Percentiles rank a stretch among this genome's conserved stretches.
phyloP scores from a whole-genome alignment of 805 yeast species.

The Priceomyces medius region DNA sequence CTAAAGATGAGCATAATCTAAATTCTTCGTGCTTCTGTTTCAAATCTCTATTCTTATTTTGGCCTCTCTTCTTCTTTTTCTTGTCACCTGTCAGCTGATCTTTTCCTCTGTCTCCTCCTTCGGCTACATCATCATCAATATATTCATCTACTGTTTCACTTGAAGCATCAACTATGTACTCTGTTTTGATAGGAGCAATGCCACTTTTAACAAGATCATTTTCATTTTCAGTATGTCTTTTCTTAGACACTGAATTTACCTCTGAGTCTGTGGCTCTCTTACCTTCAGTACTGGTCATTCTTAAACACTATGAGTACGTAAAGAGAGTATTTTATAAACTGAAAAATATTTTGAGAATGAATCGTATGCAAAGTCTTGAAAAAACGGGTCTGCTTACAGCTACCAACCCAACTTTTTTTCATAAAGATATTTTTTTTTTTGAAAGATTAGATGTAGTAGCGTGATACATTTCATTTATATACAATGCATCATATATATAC shows the following conservation, averaged over 20 bases:
- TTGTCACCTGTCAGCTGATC: slow-evolving; percentile 32
- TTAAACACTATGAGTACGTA: not conserved
- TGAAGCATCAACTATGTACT: slow-evolving; percentile 57
- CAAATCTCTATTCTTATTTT: slow-evolving; percentile 78
- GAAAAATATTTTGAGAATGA: not conserved
- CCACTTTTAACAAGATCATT: slow-evolving; percentile 47
- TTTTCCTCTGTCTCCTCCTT: slow-evolving; percentile 39
- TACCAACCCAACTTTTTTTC: too few species aligned
- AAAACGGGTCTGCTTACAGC: too few species aligned
- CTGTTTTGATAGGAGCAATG: slow-evolving; percentile 73
- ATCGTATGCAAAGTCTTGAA: too few species aligned
- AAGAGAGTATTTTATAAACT: not conserved
- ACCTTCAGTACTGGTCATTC: slow-evolving; percentile 13
- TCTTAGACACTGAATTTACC: slow-evolving; percentile 18
- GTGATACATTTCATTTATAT: too few species aligned
- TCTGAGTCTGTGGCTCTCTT: slow-evolving; percentile 14
- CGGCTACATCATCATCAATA: slow-evolving; percentile 44
- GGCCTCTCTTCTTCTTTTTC: slow-evolving; percentile 62
- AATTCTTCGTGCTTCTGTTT: slow-evolving; percentile 64
- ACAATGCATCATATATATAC: too few species aligned
- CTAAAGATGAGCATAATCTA: slow-evolving; percentile 61
- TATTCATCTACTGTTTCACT: slow-evolving; percentile 33
- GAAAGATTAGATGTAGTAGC: too few species aligned
- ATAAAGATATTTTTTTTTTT: too few species aligned
- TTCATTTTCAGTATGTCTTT: slow-evolving; percentile 16